These are phyloP conservation scores for Penicillium decumbens DNA, from an alignment of 2,329 filamentous ascomycete genomes.

Conservation along the genomic window DNA sequence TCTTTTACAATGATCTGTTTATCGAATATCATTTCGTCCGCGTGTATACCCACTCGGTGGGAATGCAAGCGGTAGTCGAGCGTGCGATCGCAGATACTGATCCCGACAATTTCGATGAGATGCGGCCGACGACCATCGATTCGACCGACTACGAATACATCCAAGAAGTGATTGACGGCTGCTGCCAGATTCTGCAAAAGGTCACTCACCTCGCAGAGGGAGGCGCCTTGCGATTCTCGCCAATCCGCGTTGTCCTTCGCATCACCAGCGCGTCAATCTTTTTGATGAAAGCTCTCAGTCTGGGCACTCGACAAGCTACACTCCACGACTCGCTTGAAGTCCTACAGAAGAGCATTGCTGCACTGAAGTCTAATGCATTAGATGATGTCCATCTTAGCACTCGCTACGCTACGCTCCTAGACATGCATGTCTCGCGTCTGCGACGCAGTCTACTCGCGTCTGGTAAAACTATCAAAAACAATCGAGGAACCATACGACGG, in stretches of 20 bases:
- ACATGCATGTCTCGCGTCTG: conserved; percentile 43
- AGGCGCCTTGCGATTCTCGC: conserved; percentile 48
- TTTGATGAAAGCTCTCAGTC: conserved; percentile 49
- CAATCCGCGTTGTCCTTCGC: conserved; percentile 51
- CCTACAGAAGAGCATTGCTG: conserved; percentile 47
- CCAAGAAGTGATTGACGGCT: conserved; percentile 53
- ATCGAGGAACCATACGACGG: conserved; percentile 22
- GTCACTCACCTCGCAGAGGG: conserved; percentile 48
- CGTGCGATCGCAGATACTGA: conserved; percentile 43
- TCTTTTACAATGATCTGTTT: conserved; percentile 48
- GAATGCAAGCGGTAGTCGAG: conserved; percentile 55
- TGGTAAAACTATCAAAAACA: conserved; percentile 27
- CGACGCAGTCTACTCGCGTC: conserved; percentile 38
- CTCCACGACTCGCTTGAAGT: conserved; percentile 48
- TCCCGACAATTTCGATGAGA: conserved; percentile 30
- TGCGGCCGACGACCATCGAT: conserved; percentile 44
- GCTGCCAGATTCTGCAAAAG: conserved; percentile 50
- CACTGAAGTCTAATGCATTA: conserved; percentile 46
- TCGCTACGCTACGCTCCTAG: conserved; percentile 49
- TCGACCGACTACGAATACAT: conserved; percentile 53
- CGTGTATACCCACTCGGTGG: conserved; percentile 45
- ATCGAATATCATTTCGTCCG: conserved; percentile 51
- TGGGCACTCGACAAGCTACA: conserved; percentile 49
- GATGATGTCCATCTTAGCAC: conserved; percentile 52
- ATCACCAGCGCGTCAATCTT: conserved; percentile 55